Conservation (phyloP, 768 basidiomycete species). For the Trametes elegans region DNA sequence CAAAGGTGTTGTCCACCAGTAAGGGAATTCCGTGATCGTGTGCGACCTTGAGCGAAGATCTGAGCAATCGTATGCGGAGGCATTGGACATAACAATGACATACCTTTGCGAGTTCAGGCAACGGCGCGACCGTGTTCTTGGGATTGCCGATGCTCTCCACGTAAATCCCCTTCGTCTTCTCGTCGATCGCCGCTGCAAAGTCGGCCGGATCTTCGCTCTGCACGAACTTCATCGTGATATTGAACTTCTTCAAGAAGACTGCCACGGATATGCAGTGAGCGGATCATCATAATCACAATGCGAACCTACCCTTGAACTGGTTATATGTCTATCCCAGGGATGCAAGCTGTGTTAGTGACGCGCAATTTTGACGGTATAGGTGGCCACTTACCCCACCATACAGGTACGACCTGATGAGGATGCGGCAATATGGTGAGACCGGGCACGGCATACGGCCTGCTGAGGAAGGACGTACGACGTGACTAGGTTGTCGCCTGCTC, state of each 20-base stretch:
- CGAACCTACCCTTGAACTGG: constrained; percentile 62
- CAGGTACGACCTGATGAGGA: constrained; percentile 62
- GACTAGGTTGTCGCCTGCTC: constrained; percentile 75
- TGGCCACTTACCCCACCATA: constrained; percentile 59
- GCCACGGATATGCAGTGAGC: neutral
- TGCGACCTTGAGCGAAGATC: constrained; percentile 47
- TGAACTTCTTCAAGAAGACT: constrained; percentile 71
- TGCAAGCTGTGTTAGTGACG: neutral
- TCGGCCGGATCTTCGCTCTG: constrained; percentile 52
- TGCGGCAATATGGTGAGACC: too few relatives aligned
- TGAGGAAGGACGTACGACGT: constrained; percentile 59
- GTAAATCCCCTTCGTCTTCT: constrained; percentile 76
- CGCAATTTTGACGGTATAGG: neutral
- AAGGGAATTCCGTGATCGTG: constrained; percentile 72
- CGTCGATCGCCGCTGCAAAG: constrained; percentile 69
- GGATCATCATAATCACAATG: neutral
- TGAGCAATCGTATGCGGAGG: neutral
- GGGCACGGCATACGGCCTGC: too few relatives aligned
- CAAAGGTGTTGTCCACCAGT: constrained; percentile 82
- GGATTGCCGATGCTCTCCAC: constrained; percentile 84
- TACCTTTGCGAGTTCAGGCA: constrained; percentile 70
- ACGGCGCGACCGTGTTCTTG: constrained; percentile 61
- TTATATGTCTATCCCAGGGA: constrained; percentile 51
- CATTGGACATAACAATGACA: neutral
- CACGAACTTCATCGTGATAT: constrained; percentile 68